Conservation (phyloP, 768 basidiomycete genomes). For the Hortiboletus campestris region DNA sequence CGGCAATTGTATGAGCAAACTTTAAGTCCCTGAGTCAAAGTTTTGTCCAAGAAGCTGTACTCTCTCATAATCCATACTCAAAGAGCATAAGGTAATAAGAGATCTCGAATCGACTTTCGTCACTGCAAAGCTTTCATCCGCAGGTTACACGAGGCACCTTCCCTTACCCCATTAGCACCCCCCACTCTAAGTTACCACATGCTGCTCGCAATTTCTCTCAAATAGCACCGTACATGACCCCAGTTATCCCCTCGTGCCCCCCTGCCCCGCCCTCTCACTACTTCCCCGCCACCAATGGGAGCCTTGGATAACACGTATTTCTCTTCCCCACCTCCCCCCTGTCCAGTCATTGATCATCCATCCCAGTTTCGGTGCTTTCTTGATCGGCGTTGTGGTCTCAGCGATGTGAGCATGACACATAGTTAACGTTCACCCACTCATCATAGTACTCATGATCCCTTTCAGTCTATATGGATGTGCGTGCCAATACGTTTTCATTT, state of each 20-base stretch:
- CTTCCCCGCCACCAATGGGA: conserved; percentile 12
- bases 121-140: no score
- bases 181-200: conserved; percentile 6
- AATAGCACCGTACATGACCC: conserved; percentile 13
- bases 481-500: no score
- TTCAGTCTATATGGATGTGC: no score
- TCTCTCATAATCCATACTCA: no score
- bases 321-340: not conserved
- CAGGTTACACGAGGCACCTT: no score
- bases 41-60: no score
- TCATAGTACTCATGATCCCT: no score
- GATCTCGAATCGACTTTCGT: no score
- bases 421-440: not conserved
- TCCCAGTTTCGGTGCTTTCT: conserved; percentile 50
- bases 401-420: conserved; percentile 41
- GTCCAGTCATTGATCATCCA: not conserved
- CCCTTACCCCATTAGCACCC: no score
- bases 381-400: conserved; percentile 54
- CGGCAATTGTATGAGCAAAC: no score
- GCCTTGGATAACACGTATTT: conserved; percentile 41
- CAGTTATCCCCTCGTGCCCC: not conserved
- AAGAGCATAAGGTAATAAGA: no score
- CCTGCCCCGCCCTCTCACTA: not conserved
- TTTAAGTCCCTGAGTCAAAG: no score
- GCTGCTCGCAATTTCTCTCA: conserved; percentile 4